Conservation (phyloP, 441 rosid species). For the Bruguiera hainesii region DNA sequence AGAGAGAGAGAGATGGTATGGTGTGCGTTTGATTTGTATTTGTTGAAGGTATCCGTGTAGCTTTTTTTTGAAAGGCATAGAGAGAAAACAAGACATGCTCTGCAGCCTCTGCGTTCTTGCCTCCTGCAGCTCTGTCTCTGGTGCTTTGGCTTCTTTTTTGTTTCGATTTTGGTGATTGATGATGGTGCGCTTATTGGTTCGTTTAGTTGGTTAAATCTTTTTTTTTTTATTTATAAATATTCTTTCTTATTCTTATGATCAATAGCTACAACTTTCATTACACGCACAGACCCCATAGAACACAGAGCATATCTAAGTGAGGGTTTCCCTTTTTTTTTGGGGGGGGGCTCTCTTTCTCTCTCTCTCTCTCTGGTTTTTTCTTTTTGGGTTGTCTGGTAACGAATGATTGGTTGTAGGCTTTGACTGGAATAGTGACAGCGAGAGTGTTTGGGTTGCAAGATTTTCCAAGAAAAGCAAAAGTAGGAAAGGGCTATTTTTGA, state of each 20-base stretch:
- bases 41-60: slow-evolving; percentile 8
- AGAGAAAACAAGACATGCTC: slow-evolving; percentile 59
- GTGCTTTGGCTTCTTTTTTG: slow-evolving; percentile 30
- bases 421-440: slow-evolving; percentile 13
- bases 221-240: not conserved
- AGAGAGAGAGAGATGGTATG: not conserved
- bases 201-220: slow-evolving; percentile 1
- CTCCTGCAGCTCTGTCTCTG: slow-evolving; percentile 25
- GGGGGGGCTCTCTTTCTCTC: not conserved
- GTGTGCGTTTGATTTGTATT: too few relatives aligned
- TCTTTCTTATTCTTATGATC: not conserved
- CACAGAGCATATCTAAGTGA: slow-evolving; percentile 12
- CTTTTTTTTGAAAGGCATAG: slow-evolving; percentile 10
- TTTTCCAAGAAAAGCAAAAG: not conserved
- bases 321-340: not conserved
- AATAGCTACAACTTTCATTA: not conserved
- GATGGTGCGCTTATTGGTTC: not conserved
- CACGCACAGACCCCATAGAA: slow-evolving; percentile 3
- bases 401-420: slow-evolving; percentile 17
- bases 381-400: not conserved
- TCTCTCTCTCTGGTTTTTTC: not conserved
- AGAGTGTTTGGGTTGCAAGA: not conserved
- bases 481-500: too few relatives aligned
- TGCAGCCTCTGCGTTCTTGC: slow-evolving; percentile 45
- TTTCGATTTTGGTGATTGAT: slow-evolving; percentile 16